Percentiles rank a stretch among this genome's conserved stretches.
Conservation (phyloP, 345 rosid genomes). For the Pistacia vera region DNA sequence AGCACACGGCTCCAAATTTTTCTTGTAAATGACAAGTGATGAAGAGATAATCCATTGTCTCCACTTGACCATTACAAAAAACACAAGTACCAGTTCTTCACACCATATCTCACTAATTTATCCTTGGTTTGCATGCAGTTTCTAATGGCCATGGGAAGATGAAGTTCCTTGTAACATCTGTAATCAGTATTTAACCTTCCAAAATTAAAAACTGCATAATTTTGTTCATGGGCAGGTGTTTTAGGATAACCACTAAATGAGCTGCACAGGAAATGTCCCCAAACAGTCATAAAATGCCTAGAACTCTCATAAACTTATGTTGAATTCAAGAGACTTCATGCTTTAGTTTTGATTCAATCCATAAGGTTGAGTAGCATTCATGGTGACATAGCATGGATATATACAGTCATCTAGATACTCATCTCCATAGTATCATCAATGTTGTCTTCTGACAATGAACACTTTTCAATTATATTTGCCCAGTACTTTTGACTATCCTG, state of each 20-base stretch:
- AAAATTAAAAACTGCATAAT: neutral
- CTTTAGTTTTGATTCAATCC: neutral
- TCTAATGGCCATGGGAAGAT: neutral
- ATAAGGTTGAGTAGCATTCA: neutral
- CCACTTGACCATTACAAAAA: too few species aligned
- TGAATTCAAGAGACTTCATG: neutral
- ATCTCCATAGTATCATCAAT: neutral
- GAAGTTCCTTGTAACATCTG: neutral
- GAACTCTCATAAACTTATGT: neutral
- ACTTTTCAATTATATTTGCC: constrained; percentile 21
- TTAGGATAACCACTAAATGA: neutral
- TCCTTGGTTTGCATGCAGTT: too few species aligned
- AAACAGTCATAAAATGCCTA: neutral
- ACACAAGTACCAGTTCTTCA: too few species aligned
- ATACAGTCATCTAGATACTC: constrained; percentile 7
- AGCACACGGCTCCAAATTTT: too few species aligned
- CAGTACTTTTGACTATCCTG: constrained; percentile 71
- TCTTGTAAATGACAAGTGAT: too few species aligned
- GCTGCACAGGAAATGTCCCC: neutral
- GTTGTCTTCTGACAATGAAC: constrained; percentile 20
- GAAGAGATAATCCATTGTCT: too few species aligned
- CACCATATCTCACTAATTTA: too few species aligned
- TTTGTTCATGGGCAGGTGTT: neutral
- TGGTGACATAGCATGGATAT: neutral
- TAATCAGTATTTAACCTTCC: neutral